Evolutionary conservation across 768 basidiomycete species (phyloP).

Genomic region (Tulasnella sp.): DNA sequence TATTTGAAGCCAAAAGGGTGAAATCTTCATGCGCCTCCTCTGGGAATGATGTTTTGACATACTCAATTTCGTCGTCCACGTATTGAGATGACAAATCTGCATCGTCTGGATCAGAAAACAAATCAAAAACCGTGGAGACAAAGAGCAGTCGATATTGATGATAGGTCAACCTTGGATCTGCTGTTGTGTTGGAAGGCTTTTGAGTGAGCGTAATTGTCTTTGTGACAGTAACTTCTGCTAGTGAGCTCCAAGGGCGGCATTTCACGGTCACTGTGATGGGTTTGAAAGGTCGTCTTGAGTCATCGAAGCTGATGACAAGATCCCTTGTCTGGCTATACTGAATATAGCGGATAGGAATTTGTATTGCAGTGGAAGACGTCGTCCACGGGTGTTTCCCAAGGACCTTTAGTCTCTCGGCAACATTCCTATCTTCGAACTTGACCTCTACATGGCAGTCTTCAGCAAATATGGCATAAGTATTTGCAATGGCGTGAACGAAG

Average conservation of each 20-base stretch:
- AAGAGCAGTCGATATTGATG: no score
- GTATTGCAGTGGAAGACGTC: neutral
- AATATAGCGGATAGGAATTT: constrained; percentile 4
- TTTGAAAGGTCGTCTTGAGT: neutral
- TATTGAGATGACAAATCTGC: no score
- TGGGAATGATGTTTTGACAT: no score
- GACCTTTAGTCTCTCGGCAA: neutral
- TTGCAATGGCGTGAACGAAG: constrained; percentile 19
- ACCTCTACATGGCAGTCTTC: no score
- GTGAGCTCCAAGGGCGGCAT: constrained; percentile 5
- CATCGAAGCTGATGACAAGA: constrained; percentile 14
- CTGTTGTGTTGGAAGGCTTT: no score
- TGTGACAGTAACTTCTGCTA: neutral
- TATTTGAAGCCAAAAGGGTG: no score
- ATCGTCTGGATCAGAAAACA: no score
- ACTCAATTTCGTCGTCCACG: no score
- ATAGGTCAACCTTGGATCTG: no score
- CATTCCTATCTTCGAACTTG: constrained; percentile 2
- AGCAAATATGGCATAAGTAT: constrained; percentile 18
- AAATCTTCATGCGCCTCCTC: no score
- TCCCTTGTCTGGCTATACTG: constrained; percentile 19
- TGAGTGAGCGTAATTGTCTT: no score
- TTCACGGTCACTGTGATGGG: constrained; percentile 2
- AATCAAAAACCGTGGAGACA: no score
- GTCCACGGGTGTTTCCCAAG: constrained; percentile 9